Conservation (phyloP, 2,329 filamentous ascomycete species). For the Alternaria gaisen region DNA sequence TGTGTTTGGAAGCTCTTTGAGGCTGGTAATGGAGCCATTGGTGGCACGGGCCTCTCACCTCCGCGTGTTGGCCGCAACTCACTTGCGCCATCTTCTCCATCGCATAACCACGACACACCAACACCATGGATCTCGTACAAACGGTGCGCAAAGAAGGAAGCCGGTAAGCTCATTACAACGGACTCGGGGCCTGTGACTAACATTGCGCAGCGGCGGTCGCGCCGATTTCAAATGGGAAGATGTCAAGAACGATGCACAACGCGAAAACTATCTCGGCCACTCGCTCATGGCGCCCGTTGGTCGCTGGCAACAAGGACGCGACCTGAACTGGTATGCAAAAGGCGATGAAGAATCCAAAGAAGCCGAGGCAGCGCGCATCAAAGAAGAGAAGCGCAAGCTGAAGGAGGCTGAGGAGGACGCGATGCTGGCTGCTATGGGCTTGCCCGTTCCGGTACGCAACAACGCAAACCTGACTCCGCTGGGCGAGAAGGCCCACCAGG, state of each 20-base stretch:
- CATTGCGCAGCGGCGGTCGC: slow-evolving; percentile 71
- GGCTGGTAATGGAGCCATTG: slow-evolving; percentile 6
- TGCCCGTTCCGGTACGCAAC: slow-evolving; percentile 72
- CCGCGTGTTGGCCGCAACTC: slow-evolving; percentile 35
- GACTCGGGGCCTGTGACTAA: slow-evolving; percentile 8
- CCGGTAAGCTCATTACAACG: slow-evolving; percentile 60
- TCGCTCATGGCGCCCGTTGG: slow-evolving; percentile 91
- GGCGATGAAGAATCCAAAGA: slow-evolving; percentile 65
- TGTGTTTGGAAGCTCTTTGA: slow-evolving; percentile 8
- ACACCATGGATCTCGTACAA: slow-evolving; percentile 86
- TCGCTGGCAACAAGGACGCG: slow-evolving; percentile 84
- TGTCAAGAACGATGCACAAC: slow-evolving; percentile 84
- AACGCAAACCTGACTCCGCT: slow-evolving; percentile 73
- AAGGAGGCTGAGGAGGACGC: slow-evolving; percentile 96
- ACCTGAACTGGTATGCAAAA: slow-evolving; percentile 72
- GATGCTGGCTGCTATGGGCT: slow-evolving; percentile 80
- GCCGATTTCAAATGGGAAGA: slow-evolving; percentile 98
- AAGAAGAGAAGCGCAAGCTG: slow-evolving; percentile 78
- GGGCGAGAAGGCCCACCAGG: slow-evolving; percentile 60
- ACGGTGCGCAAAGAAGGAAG: slow-evolving; percentile 89
- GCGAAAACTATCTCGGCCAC: slow-evolving; percentile 91
- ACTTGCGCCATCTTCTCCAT: neutral
- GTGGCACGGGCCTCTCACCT: slow-evolving; percentile 30
- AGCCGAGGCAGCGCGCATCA: slow-evolving; percentile 63
- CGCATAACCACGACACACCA: slow-evolving; percentile 8